Base-by-base conservation (phyloP, 495 filamentous ascomycete genomes). In the Penicillium egyptiacum region DNA sequence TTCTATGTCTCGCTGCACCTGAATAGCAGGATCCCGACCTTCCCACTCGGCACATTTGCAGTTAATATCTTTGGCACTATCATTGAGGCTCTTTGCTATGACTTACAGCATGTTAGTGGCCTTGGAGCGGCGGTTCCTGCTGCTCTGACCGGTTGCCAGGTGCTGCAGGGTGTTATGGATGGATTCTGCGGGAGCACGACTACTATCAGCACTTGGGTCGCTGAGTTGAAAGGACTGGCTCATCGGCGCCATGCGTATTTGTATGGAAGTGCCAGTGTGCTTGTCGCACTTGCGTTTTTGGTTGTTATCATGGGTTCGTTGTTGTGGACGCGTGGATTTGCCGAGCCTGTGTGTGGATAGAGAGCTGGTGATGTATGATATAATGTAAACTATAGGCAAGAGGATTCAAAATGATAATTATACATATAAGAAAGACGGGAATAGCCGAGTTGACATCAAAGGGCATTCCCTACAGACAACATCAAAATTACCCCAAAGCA, bases 141-240 rank as follows among this genome's bases (percentile, higher is more conserved):
- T 48, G 60, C 63, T 26, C 58, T 66, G 68, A 80, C 83, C 33
- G 84, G 85, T 25, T 94, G 91, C 65, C 89, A 92, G 77, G 84
- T 96, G 3, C 68, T 96, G 60, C 86, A 90, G 66, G 92, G 92
- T 6, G 74, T 96, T 23, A 81, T 87, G 74, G 92, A 97, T 76
- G 93, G 93, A 47, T 95, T 96, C 63, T 96, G 92, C 68, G 93
- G 93, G 9, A 87, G 87, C 59, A 74, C 90, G 65, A 96, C 92
- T 11, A 98, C 93, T 10, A 84, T 98, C n/a, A 92, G 88, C 63
- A 97, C 92, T 5, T 96, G 91, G 90, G 88, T 94, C 14, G 73
- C 77, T 10, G 93, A 98, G 78, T 65, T 96, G 66, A 83, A 83
- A 57, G 84, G 82, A 3, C 65, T 96, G 67, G 69, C 80, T 10